phyloP scores from a whole-genome alignment of 306 rosid genomes.

The Malus sylvestris region DNA sequence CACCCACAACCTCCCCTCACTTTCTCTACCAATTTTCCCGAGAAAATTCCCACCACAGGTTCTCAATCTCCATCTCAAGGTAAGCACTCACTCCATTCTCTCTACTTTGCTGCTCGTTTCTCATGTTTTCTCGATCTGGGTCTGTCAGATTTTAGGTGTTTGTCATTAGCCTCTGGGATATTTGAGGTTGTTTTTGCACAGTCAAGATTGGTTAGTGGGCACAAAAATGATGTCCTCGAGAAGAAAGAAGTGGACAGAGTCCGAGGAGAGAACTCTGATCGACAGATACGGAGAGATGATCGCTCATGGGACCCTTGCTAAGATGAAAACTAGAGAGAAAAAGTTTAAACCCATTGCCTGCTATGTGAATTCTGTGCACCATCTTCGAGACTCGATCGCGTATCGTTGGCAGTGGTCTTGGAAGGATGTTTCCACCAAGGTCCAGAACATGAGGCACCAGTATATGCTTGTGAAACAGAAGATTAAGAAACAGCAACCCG shows the following conservation, averaged over 20 bases:
- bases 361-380: slow-evolving; percentile 73
- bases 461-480: slow-evolving; percentile 91
- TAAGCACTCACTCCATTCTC: not conserved
- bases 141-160: slow-evolving; percentile 12
- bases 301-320: slow-evolving; percentile 66
- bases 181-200: slow-evolving; percentile 22
- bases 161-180: not conserved
- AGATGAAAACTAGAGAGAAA: slow-evolving; percentile 92
- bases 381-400: slow-evolving; percentile 57
- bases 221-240: slow-evolving; percentile 59
- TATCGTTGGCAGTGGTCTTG: slow-evolving; percentile 96
- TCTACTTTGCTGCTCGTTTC: slow-evolving; percentile 3
- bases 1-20: not conserved
- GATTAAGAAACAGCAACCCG: slow-evolving; percentile 62
- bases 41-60: slow-evolving; percentile 8
- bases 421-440: slow-evolving; percentile 97
- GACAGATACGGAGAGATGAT: slow-evolving; percentile 84
- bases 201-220: slow-evolving; percentile 6
- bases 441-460: slow-evolving; percentile 98
- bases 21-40: not conserved
- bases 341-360: slow-evolving; percentile 84
- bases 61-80: slow-evolving; percentile 9
- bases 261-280: slow-evolving; percentile 88
- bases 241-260: slow-evolving; percentile 97
- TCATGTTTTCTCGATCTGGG: slow-evolving; percentile 26